A percentile compares a stretch with the other conserved stretches of the same genome.
Conservation (phyloP, 352 stramenopile species). For the Pythium chondricola region DNA sequence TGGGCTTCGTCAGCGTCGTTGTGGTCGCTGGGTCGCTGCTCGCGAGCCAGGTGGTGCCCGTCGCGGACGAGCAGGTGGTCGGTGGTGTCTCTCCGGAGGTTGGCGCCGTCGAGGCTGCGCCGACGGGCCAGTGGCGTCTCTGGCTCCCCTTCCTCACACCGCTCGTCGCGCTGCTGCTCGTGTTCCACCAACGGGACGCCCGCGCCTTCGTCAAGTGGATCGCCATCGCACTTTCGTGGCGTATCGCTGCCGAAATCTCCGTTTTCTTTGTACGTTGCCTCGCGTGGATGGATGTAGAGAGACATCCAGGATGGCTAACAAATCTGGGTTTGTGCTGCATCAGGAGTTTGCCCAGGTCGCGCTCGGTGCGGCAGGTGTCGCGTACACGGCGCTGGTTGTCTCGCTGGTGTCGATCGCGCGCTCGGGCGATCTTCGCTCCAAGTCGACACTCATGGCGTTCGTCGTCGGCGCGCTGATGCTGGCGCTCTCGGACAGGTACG, state of each 20-base stretch:
- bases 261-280: slow-evolving; percentile 42
- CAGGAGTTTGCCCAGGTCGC: slow-evolving; percentile 44
- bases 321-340: not conserved
- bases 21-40: slow-evolving; percentile 63
- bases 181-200: slow-evolving; percentile 70
- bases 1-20: slow-evolving; percentile 60
- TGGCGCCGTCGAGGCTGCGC: not conserved
- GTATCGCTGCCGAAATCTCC: slow-evolving; percentile 58
- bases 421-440: slow-evolving; percentile 47
- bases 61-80: slow-evolving; percentile 12
- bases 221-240: slow-evolving; percentile 74
- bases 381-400: slow-evolving; percentile 54
- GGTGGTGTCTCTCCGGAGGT: slow-evolving; percentile 6
- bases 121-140: slow-evolving; percentile 33
- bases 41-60: slow-evolving; percentile 48
- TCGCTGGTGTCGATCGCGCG: slow-evolving; percentile 37
- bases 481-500: slow-evolving; percentile 69
- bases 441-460: slow-evolving; percentile 45
- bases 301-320: too few relatives aligned
- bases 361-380: slow-evolving; percentile 27
- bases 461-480: slow-evolving; percentile 30
- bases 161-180: slow-evolving; percentile 55
- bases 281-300: not conserved
- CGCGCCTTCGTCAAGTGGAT: slow-evolving; percentile 76
- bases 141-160: slow-evolving; percentile 66